Conservation (phyloP, 305 asterid species). For the Fraxinus dipetala region DNA sequence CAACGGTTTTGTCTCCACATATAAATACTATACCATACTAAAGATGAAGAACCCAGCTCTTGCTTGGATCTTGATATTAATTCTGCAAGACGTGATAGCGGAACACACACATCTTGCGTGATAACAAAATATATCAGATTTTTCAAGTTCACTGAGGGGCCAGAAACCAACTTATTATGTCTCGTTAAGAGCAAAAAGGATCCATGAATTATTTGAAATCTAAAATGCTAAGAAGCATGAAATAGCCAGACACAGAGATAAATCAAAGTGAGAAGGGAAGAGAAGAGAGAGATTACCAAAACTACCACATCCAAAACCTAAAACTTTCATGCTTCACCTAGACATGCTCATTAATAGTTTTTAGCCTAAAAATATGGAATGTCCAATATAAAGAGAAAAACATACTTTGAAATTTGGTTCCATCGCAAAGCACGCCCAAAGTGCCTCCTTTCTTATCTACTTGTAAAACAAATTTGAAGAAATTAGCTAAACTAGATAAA, state of each 20-base stretch:
- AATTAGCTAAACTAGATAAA: conserved; percentile 11
- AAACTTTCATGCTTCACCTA: background rate
- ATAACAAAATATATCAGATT: background rate
- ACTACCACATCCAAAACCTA: background rate
- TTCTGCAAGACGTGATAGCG: conserved; percentile 80
- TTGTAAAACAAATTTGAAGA: conserved; percentile 16
- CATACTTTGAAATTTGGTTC: conserved; percentile 72
- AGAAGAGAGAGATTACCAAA: background rate
- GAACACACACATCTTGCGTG: conserved; percentile 91
- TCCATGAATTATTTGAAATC: background rate
- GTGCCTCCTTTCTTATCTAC: conserved; percentile 96
- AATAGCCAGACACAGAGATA: background rate
- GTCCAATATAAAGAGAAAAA: conserved; percentile 5
- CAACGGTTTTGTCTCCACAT: background rate
- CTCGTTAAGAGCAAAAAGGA: background rate
- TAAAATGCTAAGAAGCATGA: background rate
- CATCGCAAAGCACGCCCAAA: conserved; percentile 96
- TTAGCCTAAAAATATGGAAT: background rate
- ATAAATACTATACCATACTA: conserved; percentile 57
- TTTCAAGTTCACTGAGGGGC: background rate
- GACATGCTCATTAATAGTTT: background rate
- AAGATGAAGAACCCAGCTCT: conserved; percentile 69
- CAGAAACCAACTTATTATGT: background rate
- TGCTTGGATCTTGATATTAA: conserved; percentile 73
- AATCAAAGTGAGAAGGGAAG: background rate